These are phyloP conservation scores for Talaromyces sp. DNA, from an alignment of 2,329 filamentous ascomycete genomes.

Conservation along the genomic window DNA sequence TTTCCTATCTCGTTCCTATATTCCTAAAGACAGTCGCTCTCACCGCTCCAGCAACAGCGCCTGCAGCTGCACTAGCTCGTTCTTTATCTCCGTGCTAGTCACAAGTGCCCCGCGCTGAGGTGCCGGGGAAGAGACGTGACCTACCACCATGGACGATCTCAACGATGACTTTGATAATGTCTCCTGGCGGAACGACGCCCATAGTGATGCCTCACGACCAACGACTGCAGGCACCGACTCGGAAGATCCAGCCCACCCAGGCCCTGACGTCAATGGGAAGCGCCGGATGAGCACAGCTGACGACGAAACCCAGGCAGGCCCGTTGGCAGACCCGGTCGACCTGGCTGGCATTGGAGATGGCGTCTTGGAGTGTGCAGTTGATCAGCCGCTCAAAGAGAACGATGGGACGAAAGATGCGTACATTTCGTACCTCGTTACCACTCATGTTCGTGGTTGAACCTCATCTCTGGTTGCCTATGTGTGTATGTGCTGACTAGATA, in stretches of 20 bases:
- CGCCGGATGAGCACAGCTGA: slow-evolving; percentile 41
- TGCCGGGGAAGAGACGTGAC: neutral
- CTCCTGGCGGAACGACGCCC: slow-evolving; percentile 65
- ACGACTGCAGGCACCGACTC: slow-evolving; percentile 38
- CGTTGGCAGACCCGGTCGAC: slow-evolving; percentile 52
- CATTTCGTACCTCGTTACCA: slow-evolving; percentile 91
- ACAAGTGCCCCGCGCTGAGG: slow-evolving; percentile 3
- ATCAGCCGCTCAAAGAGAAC: slow-evolving; percentile 84
- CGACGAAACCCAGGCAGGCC: slow-evolving; percentile 45
- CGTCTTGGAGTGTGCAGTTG: slow-evolving; percentile 75
- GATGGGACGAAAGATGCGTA: slow-evolving; percentile 96
- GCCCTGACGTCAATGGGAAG: slow-evolving; percentile 44
- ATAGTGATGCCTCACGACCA: slow-evolving; percentile 41
- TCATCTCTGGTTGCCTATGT: neutral
- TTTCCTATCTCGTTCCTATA: neutral
- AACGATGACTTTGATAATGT: slow-evolving; percentile 73
- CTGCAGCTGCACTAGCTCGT: neutral
- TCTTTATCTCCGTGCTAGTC: neutral
- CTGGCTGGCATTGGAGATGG: slow-evolving; percentile 65
- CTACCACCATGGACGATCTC: slow-evolving; percentile 39
- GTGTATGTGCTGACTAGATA: neutral
- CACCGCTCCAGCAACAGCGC: neutral
- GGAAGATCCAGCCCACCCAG: slow-evolving; percentile 27
- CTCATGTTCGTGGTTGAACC: slow-evolving; percentile 57
- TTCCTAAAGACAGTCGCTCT: neutral